Conservation (phyloP, 768 basidiomycete species). For the Myochromella boudieri region DNA sequence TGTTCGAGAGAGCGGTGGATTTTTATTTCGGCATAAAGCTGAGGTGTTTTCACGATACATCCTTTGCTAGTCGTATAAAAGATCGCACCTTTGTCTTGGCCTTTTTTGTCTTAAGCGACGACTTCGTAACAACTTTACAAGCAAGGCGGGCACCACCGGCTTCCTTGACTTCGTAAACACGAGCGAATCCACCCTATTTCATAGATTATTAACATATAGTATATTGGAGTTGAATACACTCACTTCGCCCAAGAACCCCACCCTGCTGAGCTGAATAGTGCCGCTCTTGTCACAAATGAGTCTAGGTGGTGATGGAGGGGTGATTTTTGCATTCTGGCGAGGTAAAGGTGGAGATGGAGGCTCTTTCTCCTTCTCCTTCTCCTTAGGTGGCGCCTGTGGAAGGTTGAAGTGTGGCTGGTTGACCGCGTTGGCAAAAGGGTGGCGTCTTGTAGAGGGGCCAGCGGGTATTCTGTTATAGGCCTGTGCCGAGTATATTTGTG, state of each 20-base stretch:
- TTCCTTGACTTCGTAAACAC: constrained; percentile 94
- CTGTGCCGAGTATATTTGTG: constrained; percentile 35
- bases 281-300: constrained; percentile 68
- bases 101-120: constrained; percentile 90
- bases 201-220: constrained; percentile 24
- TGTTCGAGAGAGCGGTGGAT: constrained; percentile 90
- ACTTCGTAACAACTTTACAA: constrained; percentile 94
- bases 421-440: constrained; percentile 32
- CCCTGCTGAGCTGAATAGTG: constrained; percentile 58
- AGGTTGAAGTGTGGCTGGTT: constrained; percentile 29
- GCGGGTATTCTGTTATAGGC: constrained; percentile 30
- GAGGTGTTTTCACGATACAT: neutral
- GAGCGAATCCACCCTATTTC: constrained; percentile 82
- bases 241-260: constrained; percentile 90
- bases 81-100: constrained; percentile 86
- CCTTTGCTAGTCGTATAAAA: neutral
- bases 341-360: constrained; percentile 67
- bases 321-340: constrained; percentile 79
- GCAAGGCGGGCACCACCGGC: constrained; percentile 62
- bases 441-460: constrained; percentile 25
- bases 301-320: constrained; percentile 79
- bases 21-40: constrained; percentile 99
- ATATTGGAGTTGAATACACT: constrained; percentile 23
- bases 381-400: constrained; percentile 33
- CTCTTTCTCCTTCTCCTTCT: constrained; percentile 36